Evolutionary conservation across 2,329 filamentous ascomycete species (phyloP).

Genomic region (Myriosclerotinia duriaeana): DNA sequence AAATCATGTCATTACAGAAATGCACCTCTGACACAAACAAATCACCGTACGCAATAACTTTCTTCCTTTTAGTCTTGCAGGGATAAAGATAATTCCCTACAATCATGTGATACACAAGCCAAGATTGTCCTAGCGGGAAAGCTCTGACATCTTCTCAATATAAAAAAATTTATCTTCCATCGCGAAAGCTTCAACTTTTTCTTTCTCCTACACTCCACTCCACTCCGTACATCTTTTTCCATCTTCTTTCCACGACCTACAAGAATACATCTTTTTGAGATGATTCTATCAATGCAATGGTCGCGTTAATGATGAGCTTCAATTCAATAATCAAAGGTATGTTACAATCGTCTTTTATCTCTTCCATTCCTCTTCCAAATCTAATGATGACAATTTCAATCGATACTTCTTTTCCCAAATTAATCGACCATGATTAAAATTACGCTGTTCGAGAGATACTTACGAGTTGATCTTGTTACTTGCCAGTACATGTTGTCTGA

Average conservation of each 20-base stretch:
- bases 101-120: background rate
- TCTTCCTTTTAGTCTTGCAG: slow-evolving; percentile 1
- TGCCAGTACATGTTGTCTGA: slow-evolving; percentile 89
- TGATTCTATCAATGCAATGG: background rate
- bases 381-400: slow-evolving; percentile 64
- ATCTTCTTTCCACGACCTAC: background rate
- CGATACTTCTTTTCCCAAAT: slow-evolving; percentile 80
- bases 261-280: background rate
- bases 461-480: slow-evolving; percentile 72
- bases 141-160: slow-evolving; percentile 14
- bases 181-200: background rate
- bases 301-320: background rate
- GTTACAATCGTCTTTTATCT: slow-evolving; percentile 4
- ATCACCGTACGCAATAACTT: slow-evolving; percentile 6
- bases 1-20: background rate
- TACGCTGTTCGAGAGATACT: slow-evolving; percentile 63
- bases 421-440: slow-evolving; percentile 85
- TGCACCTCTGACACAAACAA: background rate
- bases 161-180: slow-evolving; percentile 17
- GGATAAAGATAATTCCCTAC: no score
- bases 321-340: slow-evolving; percentile 25
- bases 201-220: no score
- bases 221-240: background rate
- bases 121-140: slow-evolving; percentile 9
- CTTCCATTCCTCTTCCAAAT: slow-evolving; percentile 21